Evolutionary conservation across 495 filamentous ascomycete species (phyloP), one percentile per base, ranked within the genome.

Genomic region (Aspergillus leporis): DNA sequence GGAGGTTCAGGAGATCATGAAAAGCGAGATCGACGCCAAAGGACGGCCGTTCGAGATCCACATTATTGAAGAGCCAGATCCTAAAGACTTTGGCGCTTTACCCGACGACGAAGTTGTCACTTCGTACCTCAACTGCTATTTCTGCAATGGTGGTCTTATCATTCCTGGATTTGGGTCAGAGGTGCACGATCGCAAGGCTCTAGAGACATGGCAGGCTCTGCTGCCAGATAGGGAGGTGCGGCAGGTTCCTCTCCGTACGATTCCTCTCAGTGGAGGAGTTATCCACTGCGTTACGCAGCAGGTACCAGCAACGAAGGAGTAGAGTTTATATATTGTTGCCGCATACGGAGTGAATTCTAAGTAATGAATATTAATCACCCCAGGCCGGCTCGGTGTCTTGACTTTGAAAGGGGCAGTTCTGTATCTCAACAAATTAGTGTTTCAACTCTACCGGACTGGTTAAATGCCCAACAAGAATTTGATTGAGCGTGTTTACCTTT

Each of bases 281-380:
- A 53, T 71, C 45, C 69, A 71, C 55, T 67, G 69, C 50, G 64
- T 63, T 12, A 69, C 69, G 4, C 66, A 71, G 51, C 66, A 69
- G 55, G 60, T 67, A 18, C 58, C 58, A 53, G 40, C 51, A 14
- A 32, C 51, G 13, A 36, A 36, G 10, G 34, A 10, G 31, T 32
- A 32, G 31, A 36, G 9, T 36, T 1, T 10, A 10, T 12, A 36
- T 28, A 14, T 14, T 36, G 9, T 32, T 36, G 34, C 34, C 10
- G 34, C 1, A 36, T 36, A 5, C 10, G 34, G 9, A 10, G 9
- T 12, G 34, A 5, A 2, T 36, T 12, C 9, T 36, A 14, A 5
- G 34, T 2, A 5, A 36, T 36, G 25, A 12, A 12, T 36, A 12
- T 36, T 14, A 36, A 36, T 36, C 25, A 28, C 6, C 6, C 25